Base-by-base conservation (phyloP, 805 yeast species). In the Candida easanensis region DNA sequence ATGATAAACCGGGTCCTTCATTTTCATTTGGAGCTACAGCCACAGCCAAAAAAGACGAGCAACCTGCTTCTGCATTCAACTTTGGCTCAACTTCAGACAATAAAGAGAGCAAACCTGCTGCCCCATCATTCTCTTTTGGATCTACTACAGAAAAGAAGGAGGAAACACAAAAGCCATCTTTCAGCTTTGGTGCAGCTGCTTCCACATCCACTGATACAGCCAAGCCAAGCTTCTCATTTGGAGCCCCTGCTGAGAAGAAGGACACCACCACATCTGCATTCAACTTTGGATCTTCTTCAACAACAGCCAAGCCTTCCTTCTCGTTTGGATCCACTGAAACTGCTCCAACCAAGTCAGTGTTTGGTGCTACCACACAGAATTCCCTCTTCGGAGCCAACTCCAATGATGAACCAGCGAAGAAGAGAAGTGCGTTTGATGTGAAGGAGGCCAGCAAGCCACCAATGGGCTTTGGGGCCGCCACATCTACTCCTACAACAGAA, bases 121-220 rank as follows among this genome's bases (percentile, higher is more conserved):
- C 34, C 14, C 41, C 17, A 19, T 45, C 46, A 13, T 53, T 60
- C 37, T 48, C 61, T 3, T 57, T 63, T 42, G 68, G 66, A 22
- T 42, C 16, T 15, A 20, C 25, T 31, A 9, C 34, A 31, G 21
- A 23, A 28, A 26, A 22, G 22, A 15, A 14, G 7, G 33, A 30
- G 8, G 26, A 23, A 23, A 23, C n/a, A n/a, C n/a, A n/a, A n/a
- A n/a, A n/a, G n/a, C n/a, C n/a, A n/a, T n/a, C n/a, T n/a, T n/a
- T n/a, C n/a, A n/a, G n/a, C n/a, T n/a, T n/a, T n/a, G n/a, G n/a
- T n/a, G n/a, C n/a, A n/a, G n/a, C n/a, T 38, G 18, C 17, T 35
- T 11, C 30, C 41, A 15, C 39, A 16, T 25, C 18, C 25, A 16
- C 25, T 16, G 10, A 19, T n/a, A 32, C 17, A 8, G 11, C 8